Evolutionary conservation across 2,329 filamentous ascomycete species (phyloP), one percentile per base, ranked within the genome.

Genomic region (Fusarium foetens): DNA sequence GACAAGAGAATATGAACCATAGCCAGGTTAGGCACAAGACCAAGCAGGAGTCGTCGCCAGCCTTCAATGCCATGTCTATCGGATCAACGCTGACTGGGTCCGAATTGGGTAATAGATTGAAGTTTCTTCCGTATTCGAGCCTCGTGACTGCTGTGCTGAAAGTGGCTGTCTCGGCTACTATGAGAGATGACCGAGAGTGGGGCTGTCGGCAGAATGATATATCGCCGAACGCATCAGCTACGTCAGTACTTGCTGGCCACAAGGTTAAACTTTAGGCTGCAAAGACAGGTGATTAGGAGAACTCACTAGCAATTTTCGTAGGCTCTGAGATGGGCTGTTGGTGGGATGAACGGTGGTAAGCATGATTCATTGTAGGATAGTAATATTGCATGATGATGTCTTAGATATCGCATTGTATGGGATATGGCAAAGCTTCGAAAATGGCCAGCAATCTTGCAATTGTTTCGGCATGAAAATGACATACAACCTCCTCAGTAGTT

Each of bases 321-420:
- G 10, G 5, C 19, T 39, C 11, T 19, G 6, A 11, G 17, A 6
- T 9, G 16, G 23, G 11, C 4, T 19, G 5, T 25, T 45, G 2
- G 7, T 19, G 17, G 0, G 11, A 19, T 27, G 11, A 19, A 27
- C 6, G 12, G 3, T 1, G 16, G 11, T 3, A 13, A 25, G 16
- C 11, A 19, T 19, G 11, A 19, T 45, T 25, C 12, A 9, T 27
- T 6, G 23, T 19, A 8, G 11, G 17, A 13, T 4, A 4, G 8
- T 13, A 17, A 13, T 21, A 9, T 4, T 6, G 17, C 17, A 36
- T 10, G 17, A 6, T n/a, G 19, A 11, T n/a, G 13, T 21, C 25
- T 29, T 2, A n/a, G 6, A 16, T 11, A 14, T 29, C 27, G 0
- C 2, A 29, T 29, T 29, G 2, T 5, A 7, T n/a, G 21, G 13